Evolutionary conservation across 116 monocot genomes (phyloP).

Genomic region (Iris pallida): DNA sequence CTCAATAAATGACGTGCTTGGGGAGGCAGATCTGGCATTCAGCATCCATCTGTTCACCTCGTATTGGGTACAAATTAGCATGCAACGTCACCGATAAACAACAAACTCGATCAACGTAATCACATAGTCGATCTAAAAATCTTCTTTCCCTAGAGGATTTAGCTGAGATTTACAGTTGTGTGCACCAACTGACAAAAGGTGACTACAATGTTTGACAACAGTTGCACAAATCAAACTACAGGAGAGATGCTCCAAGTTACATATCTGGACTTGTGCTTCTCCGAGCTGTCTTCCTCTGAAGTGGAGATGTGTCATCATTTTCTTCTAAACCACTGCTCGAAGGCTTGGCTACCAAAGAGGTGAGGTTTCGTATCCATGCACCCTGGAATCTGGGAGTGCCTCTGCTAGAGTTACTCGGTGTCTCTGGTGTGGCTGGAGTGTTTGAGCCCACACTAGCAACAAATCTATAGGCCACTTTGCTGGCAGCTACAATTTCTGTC

Average conservation of each 20-base stretch:
- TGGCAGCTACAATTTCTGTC: not conserved
- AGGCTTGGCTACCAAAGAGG: conserved; percentile 17
- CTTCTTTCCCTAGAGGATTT: no score
- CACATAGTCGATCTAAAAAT: no score
- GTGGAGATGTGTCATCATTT: conserved; percentile 3
- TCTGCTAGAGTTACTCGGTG: conserved; percentile 13
- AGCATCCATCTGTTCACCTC: no score
- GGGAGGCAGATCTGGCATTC: no score
- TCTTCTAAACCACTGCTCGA: conserved; percentile 13
- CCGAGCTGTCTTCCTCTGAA: not conserved
- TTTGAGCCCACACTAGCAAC: no score
- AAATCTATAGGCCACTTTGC: no score
- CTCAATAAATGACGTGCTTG: no score
- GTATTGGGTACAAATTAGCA: no score
- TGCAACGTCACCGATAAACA: no score
- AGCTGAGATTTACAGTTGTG: not conserved
- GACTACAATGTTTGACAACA: not conserved
- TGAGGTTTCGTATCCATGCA: conserved; percentile 15
- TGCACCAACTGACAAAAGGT: not conserved
- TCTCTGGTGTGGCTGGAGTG: no score
- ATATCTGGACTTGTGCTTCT: not conserved
- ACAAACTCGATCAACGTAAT: no score
- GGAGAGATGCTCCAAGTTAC: not conserved
- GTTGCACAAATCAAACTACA: not conserved
- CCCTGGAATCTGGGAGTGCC: conserved; percentile 18